phyloP scores from a whole-genome alignment of 345 rosid species.

The Moricandia moricandioides region DNA sequence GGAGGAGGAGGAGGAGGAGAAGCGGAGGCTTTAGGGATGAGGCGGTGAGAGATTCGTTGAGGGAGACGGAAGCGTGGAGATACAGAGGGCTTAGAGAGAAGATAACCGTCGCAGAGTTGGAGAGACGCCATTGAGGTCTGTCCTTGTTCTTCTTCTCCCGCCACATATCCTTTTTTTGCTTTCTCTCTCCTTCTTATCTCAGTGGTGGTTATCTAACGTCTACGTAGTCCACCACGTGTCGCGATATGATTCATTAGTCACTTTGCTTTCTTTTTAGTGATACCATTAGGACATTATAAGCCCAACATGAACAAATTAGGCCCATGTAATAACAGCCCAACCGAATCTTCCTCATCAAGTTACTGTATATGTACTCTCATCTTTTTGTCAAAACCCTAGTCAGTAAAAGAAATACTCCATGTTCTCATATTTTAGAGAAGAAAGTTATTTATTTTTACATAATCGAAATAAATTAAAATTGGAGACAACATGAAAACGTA shows the following conservation, averaged over 20 bases:
- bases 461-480: background rate
- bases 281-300: background rate
- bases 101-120: slow-evolving; percentile 39
- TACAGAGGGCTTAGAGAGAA: slow-evolving; percentile 37
- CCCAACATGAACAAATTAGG: background rate
- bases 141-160: background rate
- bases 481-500: background rate
- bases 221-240: slow-evolving; percentile 28
- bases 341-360: no score
- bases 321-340: background rate
- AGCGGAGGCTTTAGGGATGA: slow-evolving; percentile 41
- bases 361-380: no score
- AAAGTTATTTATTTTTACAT: background rate
- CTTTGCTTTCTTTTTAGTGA: background rate
- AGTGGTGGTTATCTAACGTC: slow-evolving; percentile 38
- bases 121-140: slow-evolving; percentile 42
- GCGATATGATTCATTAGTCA: background rate
- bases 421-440: background rate
- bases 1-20: slow-evolving; percentile 29
- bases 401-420: no score
- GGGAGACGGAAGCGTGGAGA: slow-evolving; percentile 34
- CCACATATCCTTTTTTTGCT: slow-evolving; percentile 16
- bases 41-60: slow-evolving; percentile 35
- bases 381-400: no score
- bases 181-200: slow-evolving; percentile 30